Evolutionary conservation across 2,329 filamentous ascomycete species (phyloP).

Genomic region (Ceratocystis harringtonii): DNA sequence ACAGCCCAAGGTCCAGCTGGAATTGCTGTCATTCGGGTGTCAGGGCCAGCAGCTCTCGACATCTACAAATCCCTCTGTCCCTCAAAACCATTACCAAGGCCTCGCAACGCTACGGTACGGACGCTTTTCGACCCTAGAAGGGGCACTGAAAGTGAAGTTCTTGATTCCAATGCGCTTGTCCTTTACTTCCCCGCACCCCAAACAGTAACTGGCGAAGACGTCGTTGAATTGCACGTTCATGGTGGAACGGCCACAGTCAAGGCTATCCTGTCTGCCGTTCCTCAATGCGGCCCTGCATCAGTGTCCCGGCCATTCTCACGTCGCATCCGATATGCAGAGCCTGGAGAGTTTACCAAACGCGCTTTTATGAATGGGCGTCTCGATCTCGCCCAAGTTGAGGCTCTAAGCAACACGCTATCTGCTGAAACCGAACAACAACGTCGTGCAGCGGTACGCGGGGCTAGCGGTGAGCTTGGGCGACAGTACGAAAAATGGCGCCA

Average conservation of each 20-base stretch:
- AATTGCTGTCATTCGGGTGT: constrained; percentile 80
- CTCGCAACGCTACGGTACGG: constrained; percentile 53
- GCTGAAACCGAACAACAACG: constrained; percentile 87
- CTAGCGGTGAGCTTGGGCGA: constrained; percentile 51
- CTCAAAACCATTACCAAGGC: constrained; percentile 29
- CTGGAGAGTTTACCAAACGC: constrained; percentile 86
- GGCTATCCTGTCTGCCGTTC: constrained; percentile 67
- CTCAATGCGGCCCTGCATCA: constrained; percentile 29
- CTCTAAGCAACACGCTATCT: constrained; percentile 45
- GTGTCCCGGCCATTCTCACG: background rate
- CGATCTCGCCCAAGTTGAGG: constrained; percentile 69
- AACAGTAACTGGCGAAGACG: constrained; percentile 82
- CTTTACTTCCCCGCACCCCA: constrained; percentile 68
- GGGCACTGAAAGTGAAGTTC: constrained; percentile 34
- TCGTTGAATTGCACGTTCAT: constrained; percentile 89
- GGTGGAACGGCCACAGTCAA: constrained; percentile 80
- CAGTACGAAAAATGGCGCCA: constrained; percentile 75
- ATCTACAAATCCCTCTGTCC: constrained; percentile 40
- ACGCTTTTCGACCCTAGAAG: constrained; percentile 46
- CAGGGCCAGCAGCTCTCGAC: constrained; percentile 55
- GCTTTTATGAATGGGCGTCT: constrained; percentile 79
- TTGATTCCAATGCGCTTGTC: constrained; percentile 65
- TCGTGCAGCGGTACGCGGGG: constrained; percentile 66
- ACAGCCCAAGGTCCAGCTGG: constrained; percentile 74
- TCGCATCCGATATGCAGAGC: constrained; percentile 70